Conservation (phyloP, 139 green algal genomes). For the Deuterostichococcus epilithicus region DNA sequence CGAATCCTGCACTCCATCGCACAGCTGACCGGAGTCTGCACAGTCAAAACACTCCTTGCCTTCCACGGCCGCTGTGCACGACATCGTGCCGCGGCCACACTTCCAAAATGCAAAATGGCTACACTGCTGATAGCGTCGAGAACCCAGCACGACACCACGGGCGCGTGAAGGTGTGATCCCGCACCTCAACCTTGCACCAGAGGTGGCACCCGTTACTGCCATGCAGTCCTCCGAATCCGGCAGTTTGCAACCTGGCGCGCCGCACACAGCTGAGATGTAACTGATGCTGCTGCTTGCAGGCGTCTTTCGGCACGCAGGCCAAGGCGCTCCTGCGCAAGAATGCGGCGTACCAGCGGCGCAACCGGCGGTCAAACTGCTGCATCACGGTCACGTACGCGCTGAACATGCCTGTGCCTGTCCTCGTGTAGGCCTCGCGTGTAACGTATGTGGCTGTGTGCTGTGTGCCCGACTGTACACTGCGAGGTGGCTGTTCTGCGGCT, state of each 20-base stretch:
- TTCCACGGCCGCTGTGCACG: no score
- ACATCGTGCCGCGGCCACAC: no score
- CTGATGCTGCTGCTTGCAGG: conserved; percentile 7
- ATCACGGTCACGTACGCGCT: conserved; percentile 35
- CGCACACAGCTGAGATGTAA: background rate
- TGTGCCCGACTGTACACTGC: no score
- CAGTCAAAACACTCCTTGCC: no score
- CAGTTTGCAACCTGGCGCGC: background rate
- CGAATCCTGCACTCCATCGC: no score
- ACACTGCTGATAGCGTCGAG: no score
- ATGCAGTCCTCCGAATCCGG: background rate
- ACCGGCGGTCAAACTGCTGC: conserved; percentile 54
- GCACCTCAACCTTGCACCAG: background rate
- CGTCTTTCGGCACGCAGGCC: conserved; percentile 29
- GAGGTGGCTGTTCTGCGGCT: no score
- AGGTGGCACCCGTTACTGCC: background rate
- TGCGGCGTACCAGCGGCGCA: conserved; percentile 56
- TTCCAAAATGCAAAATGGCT: no score
- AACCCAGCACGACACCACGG: background rate
- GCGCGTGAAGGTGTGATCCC: background rate
- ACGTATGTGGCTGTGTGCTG: no score
- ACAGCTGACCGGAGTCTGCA: no score
- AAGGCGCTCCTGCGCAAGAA: conserved; percentile 63
- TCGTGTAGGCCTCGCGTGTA: no score
- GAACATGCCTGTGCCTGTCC: no score